Conservation (phyloP, 2,329 filamentous ascomycete genomes). For the Dactylonectria estremocensis region DNA sequence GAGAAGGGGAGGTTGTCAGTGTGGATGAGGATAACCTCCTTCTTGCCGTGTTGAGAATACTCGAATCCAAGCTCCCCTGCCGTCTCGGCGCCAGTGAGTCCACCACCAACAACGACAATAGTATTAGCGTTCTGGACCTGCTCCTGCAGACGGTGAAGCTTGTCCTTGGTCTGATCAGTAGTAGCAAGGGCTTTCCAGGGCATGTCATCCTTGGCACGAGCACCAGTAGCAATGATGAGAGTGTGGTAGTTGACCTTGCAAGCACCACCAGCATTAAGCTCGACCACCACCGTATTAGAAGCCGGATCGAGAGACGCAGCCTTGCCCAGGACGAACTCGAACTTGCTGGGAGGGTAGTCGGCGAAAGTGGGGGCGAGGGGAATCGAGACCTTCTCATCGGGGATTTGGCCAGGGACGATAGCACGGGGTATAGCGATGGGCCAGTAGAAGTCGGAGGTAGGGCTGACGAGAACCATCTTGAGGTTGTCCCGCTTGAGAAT, state of each 20-base stretch:
- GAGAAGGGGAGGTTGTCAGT: background rate
- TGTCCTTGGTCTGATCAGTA: background rate
- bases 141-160: background rate
- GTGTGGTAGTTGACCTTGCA: conserved; percentile 13
- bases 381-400: conserved; percentile 4
- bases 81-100: conserved; percentile 19
- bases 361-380: background rate
- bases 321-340: conserved; percentile 16
- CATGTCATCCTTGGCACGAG: conserved; percentile 4
- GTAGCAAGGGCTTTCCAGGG: conserved; percentile 11
- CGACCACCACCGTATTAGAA: background rate
- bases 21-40: conserved; percentile 38
- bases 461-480: conserved; percentile 65
- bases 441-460: conserved; percentile 68
- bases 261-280: background rate
- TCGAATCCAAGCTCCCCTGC: conserved; percentile 47
- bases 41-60: conserved; percentile 38
- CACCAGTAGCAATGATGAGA: conserved; percentile 17
- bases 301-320: background rate
- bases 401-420: conserved; percentile 18
- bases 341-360: conserved; percentile 1
- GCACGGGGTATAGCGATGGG: conserved; percentile 48
- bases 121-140: background rate
- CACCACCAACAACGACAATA: conserved; percentile 21
- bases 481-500: conserved; percentile 56